A percentile compares a stretch with the other conserved stretches of the same genome.
Evolutionary conservation across 305 asterid genomes (phyloP).

Genomic region (Striga hermonthica): DNA sequence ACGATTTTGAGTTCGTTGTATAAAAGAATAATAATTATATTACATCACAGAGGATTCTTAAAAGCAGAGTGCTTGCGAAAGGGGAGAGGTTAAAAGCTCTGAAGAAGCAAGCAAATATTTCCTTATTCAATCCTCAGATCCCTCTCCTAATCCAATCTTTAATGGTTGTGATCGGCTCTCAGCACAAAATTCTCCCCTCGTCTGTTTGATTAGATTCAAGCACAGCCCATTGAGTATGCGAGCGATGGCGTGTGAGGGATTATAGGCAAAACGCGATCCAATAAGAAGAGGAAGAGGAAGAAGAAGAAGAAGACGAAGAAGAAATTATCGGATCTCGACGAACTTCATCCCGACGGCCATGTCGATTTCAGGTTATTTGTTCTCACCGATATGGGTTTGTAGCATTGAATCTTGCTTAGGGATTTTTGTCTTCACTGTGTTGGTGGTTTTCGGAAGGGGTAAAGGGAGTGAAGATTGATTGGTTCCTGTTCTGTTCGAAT

Average conservation of each 20-base stretch:
- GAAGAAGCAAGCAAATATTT: slow-evolving; percentile 2
- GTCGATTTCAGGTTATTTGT: slow-evolving; percentile 44
- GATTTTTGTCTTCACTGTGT: background rate
- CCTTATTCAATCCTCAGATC: background rate
- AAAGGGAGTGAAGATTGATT: background rate
- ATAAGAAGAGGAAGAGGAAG: slow-evolving; percentile 1
- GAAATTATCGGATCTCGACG: slow-evolving; percentile 19
- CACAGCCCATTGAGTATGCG: slow-evolving; percentile 3
- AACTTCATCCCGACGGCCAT: slow-evolving; percentile 31
- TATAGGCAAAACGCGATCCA: slow-evolving; percentile 30
- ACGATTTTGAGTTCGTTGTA: background rate
- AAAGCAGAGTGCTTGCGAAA: background rate
- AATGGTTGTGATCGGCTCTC: background rate
- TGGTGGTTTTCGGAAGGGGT: slow-evolving; percentile 2
- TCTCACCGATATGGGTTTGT: background rate
- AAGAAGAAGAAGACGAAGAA: background rate
- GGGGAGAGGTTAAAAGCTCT: slow-evolving; percentile 6
- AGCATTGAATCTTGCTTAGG: slow-evolving; percentile 1
- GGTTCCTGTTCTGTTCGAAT: background rate
- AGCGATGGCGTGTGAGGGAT: slow-evolving; percentile 28
- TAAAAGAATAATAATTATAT: background rate
- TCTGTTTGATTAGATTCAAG: slow-evolving; percentile 32
- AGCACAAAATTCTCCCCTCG: background rate
- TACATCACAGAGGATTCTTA: background rate
- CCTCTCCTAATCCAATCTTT: slow-evolving; percentile 1